Conservation (phyloP, 163 green algal genomes). For the Coccomyxa subellipsoidea region DNA sequence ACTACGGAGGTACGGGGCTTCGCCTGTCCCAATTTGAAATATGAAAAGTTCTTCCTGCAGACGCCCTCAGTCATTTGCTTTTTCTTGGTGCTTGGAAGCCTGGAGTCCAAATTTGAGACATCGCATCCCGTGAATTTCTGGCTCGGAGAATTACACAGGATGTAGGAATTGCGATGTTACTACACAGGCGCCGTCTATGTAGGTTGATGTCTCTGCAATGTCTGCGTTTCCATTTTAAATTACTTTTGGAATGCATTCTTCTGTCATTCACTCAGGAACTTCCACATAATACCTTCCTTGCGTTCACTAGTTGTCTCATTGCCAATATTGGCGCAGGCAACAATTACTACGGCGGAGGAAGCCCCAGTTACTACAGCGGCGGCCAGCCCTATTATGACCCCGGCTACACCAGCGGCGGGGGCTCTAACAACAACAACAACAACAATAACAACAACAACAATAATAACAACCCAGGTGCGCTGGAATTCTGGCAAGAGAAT, state of each 20-base stretch:
- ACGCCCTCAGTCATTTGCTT: neutral
- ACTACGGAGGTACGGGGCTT: neutral
- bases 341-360: neutral
- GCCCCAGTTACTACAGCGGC: neutral
- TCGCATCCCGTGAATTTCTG: no score
- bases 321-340: neutral
- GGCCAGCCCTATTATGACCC: neutral
- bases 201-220: no score
- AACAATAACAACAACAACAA: slow-evolving; percentile 1
- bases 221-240: no score
- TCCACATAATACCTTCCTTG: neutral
- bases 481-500: neutral
- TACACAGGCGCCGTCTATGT: no score
- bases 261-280: neutral
- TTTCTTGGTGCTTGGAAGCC: neutral
- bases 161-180: no score
- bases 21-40: neutral
- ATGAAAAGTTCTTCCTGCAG: neutral
- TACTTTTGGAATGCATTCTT: neutral
- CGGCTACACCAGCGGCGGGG: neutral
- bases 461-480: neutral
- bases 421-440: slow-evolving; percentile 2
- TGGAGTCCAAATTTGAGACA: no score
- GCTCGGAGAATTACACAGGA: no score
- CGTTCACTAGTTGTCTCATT: no score